phyloP scores from a whole-genome alignment of 306 rosid genomes.

The Canavalia ensiformis region DNA sequence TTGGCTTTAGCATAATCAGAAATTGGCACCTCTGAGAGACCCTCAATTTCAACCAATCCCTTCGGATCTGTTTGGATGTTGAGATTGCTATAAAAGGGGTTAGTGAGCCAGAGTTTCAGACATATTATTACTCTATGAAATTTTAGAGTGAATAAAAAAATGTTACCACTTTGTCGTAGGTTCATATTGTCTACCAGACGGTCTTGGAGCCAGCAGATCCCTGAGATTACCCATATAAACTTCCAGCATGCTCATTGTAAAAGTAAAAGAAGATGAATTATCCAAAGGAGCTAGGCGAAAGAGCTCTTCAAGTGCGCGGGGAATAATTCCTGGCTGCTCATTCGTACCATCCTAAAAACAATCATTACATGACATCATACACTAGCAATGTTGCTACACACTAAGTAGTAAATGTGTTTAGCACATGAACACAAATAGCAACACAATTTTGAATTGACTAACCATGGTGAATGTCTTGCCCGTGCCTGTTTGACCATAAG shows the following conservation, averaged over 20 bases:
- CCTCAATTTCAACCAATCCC: conserved; percentile 88
- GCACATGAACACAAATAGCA: conserved; percentile 41
- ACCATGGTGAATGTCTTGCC: conserved; percentile 99
- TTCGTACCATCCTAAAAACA: conserved; percentile 78
- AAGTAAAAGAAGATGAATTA: conserved; percentile 59
- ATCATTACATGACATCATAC: conserved; percentile 40
- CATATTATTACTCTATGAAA: neutral
- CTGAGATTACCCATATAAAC: conserved; percentile 92
- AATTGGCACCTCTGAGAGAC: conserved; percentile 85
- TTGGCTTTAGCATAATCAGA: conserved; percentile 75
- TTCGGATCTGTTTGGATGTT: conserved; percentile 93
- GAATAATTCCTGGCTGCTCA: conserved; percentile 83
- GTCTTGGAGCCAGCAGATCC: conserved; percentile 82
- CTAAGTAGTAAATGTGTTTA: neutral
- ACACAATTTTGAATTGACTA: conserved; percentile 47
- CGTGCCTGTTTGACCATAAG: conserved; percentile 97
- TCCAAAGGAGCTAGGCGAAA: conserved; percentile 71
- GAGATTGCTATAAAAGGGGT: conserved; percentile 73
- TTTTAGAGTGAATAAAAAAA: neutral
- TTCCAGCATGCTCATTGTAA: conserved; percentile 95
- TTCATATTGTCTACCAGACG: conserved; percentile 60
- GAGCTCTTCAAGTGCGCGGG: conserved; percentile 80
- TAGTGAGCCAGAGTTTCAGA: conserved; percentile 32
- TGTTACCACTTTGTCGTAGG: conserved; percentile 70
- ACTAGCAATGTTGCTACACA: conserved; percentile 2